Conservation (phyloP, 1,139 yeast species). For the Geotrichum reessii region DNA sequence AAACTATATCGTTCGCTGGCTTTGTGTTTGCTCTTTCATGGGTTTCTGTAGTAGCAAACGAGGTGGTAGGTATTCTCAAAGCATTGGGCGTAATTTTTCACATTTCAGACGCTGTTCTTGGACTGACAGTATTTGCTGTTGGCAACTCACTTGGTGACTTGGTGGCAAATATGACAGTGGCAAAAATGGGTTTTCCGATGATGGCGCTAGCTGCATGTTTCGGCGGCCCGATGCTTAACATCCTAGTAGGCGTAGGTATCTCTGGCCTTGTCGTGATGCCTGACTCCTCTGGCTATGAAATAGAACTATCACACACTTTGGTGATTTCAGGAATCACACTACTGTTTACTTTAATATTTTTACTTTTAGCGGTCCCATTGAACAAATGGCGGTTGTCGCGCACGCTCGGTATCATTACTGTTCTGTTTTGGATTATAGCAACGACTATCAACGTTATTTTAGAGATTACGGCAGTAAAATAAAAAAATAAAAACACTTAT, state of each 20-base stretch:
- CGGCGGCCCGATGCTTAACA: slow-evolving; percentile 78
- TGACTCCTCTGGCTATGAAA: slow-evolving; percentile 28
- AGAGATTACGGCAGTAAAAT: slow-evolving; percentile 22
- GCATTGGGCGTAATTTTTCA: slow-evolving; percentile 55
- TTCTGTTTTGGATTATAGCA: slow-evolving; percentile 51
- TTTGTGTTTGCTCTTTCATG: slow-evolving; percentile 64
- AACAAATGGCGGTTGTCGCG: slow-evolving; percentile 63
- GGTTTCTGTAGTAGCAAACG: slow-evolving; percentile 72
- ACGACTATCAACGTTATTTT: slow-evolving; percentile 30
- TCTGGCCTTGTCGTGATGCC: slow-evolving; percentile 54
- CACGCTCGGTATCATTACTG: slow-evolving; percentile 49
- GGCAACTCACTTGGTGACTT: slow-evolving; percentile 92
- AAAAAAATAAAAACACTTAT: background rate
- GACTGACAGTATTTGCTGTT: slow-evolving; percentile 81
- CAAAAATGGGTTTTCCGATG: slow-evolving; percentile 78
- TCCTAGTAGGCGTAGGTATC: slow-evolving; percentile 58
- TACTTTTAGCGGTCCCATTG: slow-evolving; percentile 52
- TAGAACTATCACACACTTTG: slow-evolving; percentile 46
- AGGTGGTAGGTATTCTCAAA: slow-evolving; percentile 63
- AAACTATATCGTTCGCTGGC: slow-evolving; percentile 41
- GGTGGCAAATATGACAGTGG: slow-evolving; percentile 77
- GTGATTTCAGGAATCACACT: slow-evolving; percentile 49
- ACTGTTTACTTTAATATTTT: slow-evolving; percentile 47
- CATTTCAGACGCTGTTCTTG: slow-evolving; percentile 74
- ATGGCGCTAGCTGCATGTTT: slow-evolving; percentile 95